Evolutionary conservation across 805 yeast species (phyloP), one percentile per base, ranked within the genome.

Genomic region (Danielozyma ontarioensis): DNA sequence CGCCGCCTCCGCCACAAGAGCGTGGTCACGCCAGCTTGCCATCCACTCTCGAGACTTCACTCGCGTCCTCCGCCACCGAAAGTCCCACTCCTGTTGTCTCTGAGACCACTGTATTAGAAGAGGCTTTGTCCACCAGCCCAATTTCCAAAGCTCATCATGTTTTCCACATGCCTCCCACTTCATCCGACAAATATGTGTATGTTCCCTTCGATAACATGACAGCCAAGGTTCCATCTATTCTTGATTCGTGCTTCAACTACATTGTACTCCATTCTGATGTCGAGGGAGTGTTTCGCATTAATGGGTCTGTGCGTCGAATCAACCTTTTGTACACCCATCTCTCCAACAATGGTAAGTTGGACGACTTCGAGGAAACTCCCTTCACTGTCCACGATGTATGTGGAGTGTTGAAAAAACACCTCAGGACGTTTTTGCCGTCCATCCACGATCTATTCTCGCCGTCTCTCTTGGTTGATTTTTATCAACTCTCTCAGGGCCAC

Each of bases 271-370:
- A 50, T 5, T 44, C 46, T 5, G 32, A 50, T 1, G 41, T 40
- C 14, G 59, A 57, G 31, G 64, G 64, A 13, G 39, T 57, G 5
- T 59, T 59, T 34, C 42, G 64, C 18, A 48, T 59, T 13, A 55
- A 51, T 30, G 64, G 64, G 8, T 57, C 62, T 1, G 46, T 47
- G 18, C 47, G 52, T 28, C 46, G 59, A 21, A 45, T 57, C 13
- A 42, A 50, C 22, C 33, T 41, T 3, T 46, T 53, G 34, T 41
- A 40, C 29, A 29, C 44, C 13, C 27, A 29, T 17, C 34, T 49
- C 13, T 27, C 33, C 17, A 37, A 37, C 14, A 47, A 40, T 19
- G 34, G 39, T 17, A 52, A 56, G 57, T 45, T 56, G 6, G 37
- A 42, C 12, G 32, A 34, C 4, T n/a, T n/a, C n/a, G 34, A 43